Base-by-base conservation (phyloP, 78 protist genomes). In the Dictyostelium firmibasis region DNA sequence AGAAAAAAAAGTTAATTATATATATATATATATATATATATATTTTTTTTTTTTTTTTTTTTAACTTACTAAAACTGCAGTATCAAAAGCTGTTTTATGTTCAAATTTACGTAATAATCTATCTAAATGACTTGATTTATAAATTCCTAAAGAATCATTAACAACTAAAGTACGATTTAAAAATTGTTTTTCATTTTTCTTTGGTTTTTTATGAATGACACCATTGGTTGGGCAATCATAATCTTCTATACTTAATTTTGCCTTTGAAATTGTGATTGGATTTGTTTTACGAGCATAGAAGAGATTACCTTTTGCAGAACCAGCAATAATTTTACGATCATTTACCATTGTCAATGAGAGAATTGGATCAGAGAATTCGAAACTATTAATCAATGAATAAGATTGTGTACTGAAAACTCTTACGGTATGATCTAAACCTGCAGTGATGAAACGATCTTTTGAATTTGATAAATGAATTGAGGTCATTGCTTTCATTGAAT, bases 11-110 rank as follows among this genome's bases (percentile, higher is more conserved):
- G n/a, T n/a, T n/a, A n/a, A n/a, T n/a, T n/a, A n/a, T n/a, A n/a
- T n/a, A n/a, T n/a, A n/a, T n/a, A n/a, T n/a, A n/a, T n/a, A n/a
- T n/a, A n/a, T n/a, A n/a, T n/a, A n/a, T n/a, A n/a, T n/a, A n/a
- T n/a, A n/a, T 60, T 60, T 60, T 23, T 23, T 67, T 25, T 67
- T 23, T 20, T 67, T 20, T 20, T 57, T 57, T 20, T 57, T 57
- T 57, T 16, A 25, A 86, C 84, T 31, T 76, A 86, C 93, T 5
- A 14, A 36, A n/a, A 88, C 20, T 27, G 69, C 81, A 60, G 78
- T 36, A 89, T 89, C 94, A 67, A 89, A 89, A 16, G 94, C 94
- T 33, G 94, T 76, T 67, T 33, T 78, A 50, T 89, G 94, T 70
- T 89, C 94, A 69, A 81, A 89, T 35, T 44, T 78, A 27, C 53